Conservation (phyloP, 495 filamentous ascomycete genomes). For the Stereocaulon alpinum region DNA sequence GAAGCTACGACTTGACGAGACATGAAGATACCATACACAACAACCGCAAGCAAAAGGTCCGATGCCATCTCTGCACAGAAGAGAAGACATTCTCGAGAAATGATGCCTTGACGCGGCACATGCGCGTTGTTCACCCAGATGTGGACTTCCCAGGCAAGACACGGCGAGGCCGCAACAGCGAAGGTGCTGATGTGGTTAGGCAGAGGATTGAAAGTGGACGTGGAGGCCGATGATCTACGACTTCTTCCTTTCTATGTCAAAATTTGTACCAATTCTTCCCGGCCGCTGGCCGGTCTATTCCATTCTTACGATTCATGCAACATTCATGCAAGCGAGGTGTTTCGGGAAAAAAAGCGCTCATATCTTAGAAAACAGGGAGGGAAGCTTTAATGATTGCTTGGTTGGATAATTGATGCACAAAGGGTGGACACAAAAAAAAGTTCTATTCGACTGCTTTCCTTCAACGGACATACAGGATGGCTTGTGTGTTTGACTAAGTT, state of each 20-base stretch:
- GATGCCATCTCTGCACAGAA: slow-evolving; percentile 88
- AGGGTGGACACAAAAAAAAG: no score
- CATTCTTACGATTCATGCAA: slow-evolving; percentile 6
- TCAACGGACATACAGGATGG: neutral
- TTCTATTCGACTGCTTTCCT: neutral
- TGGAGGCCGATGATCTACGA: slow-evolving; percentile 5
- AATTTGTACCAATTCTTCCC: neutral
- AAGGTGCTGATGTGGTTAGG: slow-evolving; percentile 9
- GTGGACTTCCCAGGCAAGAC: slow-evolving; percentile 51
- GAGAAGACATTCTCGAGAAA: slow-evolving; percentile 94
- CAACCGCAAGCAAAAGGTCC: slow-evolving; percentile 86
- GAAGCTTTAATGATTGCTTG: neutral
- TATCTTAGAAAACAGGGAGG: neutral
- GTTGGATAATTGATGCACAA: no score
- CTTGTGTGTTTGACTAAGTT: no score
- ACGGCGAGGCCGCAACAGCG: slow-evolving; percentile 5
- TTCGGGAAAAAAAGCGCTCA: neutral
- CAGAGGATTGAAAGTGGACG: slow-evolving; percentile 11
- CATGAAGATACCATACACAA: slow-evolving; percentile 99
- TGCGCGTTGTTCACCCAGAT: slow-evolving; percentile 82
- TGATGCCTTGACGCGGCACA: slow-evolving; percentile 85
- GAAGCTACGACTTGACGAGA: slow-evolving; percentile 94
- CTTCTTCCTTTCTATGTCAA: neutral
- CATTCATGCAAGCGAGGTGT: slow-evolving; percentile 11
- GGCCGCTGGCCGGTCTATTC: neutral